Base-by-base conservation (phyloP, 2,329 filamentous ascomycete genomes). In the Didymosphaeria variabile region DNA sequence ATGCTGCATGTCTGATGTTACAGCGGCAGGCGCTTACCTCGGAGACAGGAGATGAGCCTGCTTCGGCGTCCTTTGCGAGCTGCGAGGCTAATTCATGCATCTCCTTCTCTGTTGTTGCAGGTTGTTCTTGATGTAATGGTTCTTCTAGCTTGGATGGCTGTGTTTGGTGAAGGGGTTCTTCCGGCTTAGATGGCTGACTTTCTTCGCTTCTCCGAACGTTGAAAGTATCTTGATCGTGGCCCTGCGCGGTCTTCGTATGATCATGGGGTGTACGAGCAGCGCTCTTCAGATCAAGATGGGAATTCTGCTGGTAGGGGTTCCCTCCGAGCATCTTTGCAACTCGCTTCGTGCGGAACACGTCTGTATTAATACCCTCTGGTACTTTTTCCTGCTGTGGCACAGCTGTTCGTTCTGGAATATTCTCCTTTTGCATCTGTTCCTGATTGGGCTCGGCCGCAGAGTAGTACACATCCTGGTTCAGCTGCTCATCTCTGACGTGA, bases 341-440 rank as follows among this genome's bases (percentile, higher is more conserved):
- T 57, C 81, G 82, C 3, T 84, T 84, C 57, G 85, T 90, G 58
- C 86, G 85, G 70, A 91, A 91, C 0, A 90, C 75, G 65, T 87
- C 84, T 5, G 84, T 83, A 69, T 90, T 84, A 68, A 89, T 80
- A 50, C 85, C 87, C 56, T 87, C 85, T 4, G 87, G 82, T 17
- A 84, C 61, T n/a, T 84, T 80, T 19, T 83, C 79, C 58, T 82
- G 73, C 54, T 67, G 62, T 23, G 74, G 71, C 19, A 72, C 67
- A 46, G 69, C 67, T 40, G 63, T 64, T 61, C 66, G 59, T 45
- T 78, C 74, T 36, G 75, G 68, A 5, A 78, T 59, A 10, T 65
- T 46, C 34, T 69, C 62, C 21, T 32, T 65, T 23, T 66, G 66
- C n/a, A 51, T 49, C 36, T 64, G 59, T 36, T 64, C 38, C 31